Conservation (phyloP, 169 alveolate genomes). For the Theileria annulata region DNA sequence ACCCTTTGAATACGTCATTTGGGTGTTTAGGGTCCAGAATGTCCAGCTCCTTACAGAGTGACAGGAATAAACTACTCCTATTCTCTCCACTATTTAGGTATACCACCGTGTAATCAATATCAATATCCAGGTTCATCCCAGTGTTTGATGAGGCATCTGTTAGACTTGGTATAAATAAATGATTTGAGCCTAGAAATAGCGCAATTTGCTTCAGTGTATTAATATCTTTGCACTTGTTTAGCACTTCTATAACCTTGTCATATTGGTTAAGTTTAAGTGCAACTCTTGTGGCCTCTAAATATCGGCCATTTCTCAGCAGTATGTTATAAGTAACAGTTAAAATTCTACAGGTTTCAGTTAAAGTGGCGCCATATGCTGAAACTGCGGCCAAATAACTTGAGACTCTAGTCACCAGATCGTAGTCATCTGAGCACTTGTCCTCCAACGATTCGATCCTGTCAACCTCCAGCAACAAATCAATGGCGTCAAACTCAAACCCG, state of each 20-base stretch:
- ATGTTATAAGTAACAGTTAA: conserved; percentile 44
- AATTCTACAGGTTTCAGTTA: conserved; percentile 31
- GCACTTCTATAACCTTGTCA: conserved; percentile 27
- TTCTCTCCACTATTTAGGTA: conserved; percentile 85
- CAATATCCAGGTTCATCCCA: conserved; percentile 49
- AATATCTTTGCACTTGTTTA: conserved; percentile 24
- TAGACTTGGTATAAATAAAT: not conserved
- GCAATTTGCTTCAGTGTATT: conserved; percentile 47
- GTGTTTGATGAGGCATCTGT: conserved; percentile 23
- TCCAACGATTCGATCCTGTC: conserved; percentile 54
- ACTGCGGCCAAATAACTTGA: conserved; percentile 37
- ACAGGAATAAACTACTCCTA: conserved; percentile 81
- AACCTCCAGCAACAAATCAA: conserved; percentile 58
- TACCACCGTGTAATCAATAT: conserved; percentile 39
- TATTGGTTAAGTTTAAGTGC: conserved; percentile 55
- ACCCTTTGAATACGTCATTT: conserved; percentile 87
- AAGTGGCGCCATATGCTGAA: conserved; percentile 52
- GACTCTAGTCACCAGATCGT: conserved; percentile 57
- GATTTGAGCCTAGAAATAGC: not conserved
- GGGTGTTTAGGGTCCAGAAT: conserved; percentile 95
- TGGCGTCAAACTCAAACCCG: conserved; percentile 64
- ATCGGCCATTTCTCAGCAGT: conserved; percentile 23
- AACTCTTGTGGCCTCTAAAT: conserved; percentile 49
- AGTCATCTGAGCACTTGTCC: conserved; percentile 45
- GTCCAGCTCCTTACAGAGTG: conserved; percentile 91